phyloP scores from a whole-genome alignment of 805 yeast species.

The Hanseniaspora guilliermondii region DNA sequence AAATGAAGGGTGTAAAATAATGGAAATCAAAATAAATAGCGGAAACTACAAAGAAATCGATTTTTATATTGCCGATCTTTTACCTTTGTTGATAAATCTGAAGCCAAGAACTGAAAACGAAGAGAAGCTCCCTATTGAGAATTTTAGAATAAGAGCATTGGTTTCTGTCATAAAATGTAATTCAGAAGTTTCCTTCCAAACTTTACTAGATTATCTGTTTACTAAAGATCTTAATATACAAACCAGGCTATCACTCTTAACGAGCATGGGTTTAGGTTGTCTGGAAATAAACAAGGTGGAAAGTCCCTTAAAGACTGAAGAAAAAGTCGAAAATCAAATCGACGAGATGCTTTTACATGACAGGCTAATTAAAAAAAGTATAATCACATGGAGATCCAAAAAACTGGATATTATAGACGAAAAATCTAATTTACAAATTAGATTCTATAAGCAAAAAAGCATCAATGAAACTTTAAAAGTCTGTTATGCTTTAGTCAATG shows the following conservation, averaged over 20 bases:
- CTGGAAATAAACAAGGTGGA: slow-evolving; percentile 45
- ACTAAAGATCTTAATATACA: slow-evolving; percentile 71
- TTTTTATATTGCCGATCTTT: slow-evolving; percentile 43
- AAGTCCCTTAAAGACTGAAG: slow-evolving; percentile 33
- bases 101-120: slow-evolving; percentile 44
- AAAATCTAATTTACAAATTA: background rate
- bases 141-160: background rate
- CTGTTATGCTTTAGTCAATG: slow-evolving; percentile 42
- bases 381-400: slow-evolving; percentile 27
- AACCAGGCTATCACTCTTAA: slow-evolving; percentile 56
- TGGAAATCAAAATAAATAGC: slow-evolving; percentile 44
- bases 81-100: slow-evolving; percentile 40
- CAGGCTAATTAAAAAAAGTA: slow-evolving; percentile 14
- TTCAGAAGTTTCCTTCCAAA: slow-evolving; percentile 24
- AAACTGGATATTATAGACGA: slow-evolving; percentile 19
- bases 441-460: background rate
- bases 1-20: slow-evolving; percentile 36
- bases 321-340: slow-evolving; percentile 20
- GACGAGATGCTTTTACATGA: slow-evolving; percentile 4
- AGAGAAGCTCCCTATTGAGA: slow-evolving; percentile 37
- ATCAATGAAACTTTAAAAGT: slow-evolving; percentile 31
- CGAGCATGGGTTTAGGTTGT: slow-evolving; percentile 58
- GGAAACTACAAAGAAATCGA: slow-evolving; percentile 47
- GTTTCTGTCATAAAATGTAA: background rate
- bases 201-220: slow-evolving; percentile 28